phyloP scores from a whole-genome alignment of 2,329 filamentous ascomycete species.

The Podosphaera xanthii region DNA sequence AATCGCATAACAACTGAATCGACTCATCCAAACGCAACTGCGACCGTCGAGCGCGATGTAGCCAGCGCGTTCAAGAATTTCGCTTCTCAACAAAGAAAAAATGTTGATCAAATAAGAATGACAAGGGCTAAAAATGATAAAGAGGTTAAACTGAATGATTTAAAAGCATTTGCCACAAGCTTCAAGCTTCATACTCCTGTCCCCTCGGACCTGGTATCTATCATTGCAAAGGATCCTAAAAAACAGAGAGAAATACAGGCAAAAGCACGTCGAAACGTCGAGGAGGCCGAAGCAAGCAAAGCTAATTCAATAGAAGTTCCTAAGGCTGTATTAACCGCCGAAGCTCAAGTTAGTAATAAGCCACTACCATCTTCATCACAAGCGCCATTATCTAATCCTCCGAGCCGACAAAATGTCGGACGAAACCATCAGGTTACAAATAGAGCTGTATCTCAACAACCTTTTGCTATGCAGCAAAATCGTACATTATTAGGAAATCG shows the following conservation, averaged over 20 bases:
- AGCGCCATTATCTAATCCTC: slow-evolving; percentile 12
- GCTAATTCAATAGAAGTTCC: slow-evolving; percentile 21
- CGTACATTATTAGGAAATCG: slow-evolving; percentile 9
- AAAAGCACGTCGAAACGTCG: slow-evolving; percentile 57
- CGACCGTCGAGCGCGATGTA: slow-evolving; percentile 38
- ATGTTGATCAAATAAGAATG: slow-evolving; percentile 30
- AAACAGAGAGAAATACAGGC: slow-evolving; percentile 89
- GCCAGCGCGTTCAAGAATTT: slow-evolving; percentile 41
- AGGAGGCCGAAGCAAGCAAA: slow-evolving; percentile 28
- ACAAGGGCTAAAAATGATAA: slow-evolving; percentile 52
- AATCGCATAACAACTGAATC: slow-evolving; percentile 14
- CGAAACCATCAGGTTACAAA: slow-evolving; percentile 20
- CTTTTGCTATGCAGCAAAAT: slow-evolving; percentile 8
- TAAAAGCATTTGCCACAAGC: slow-evolving; percentile 81
- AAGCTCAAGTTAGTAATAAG: slow-evolving; percentile 18
- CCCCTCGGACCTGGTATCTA: slow-evolving; percentile 73
- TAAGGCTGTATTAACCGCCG: slow-evolving; percentile 24
- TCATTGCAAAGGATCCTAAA: slow-evolving; percentile 84
- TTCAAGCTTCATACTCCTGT: slow-evolving; percentile 92
- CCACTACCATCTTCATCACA: slow-evolving; percentile 24
- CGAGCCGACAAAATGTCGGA: slow-evolving; percentile 12
- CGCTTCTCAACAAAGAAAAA: slow-evolving; percentile 30
- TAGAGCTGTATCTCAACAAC: slow-evolving; percentile 12
- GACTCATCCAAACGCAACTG: slow-evolving; percentile 27
- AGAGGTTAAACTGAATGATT: slow-evolving; percentile 74